Base-by-base conservation (phyloP, 371 early-diverging fungal genomes). In the Blyttiomyces sp. region DNA sequence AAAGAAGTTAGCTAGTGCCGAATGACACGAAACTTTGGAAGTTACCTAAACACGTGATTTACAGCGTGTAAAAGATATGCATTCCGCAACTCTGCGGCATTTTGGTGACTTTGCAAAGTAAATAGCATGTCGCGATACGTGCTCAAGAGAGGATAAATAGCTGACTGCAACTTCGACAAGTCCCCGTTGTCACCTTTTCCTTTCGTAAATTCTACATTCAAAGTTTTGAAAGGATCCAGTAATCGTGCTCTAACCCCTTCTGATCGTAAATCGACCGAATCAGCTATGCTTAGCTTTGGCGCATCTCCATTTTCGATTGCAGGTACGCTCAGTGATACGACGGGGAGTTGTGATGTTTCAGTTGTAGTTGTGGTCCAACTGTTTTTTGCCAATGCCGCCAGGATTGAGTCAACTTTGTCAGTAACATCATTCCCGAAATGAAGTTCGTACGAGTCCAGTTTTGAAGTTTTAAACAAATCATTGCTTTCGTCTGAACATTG, bases 1-100 rank as follows among this genome's bases (percentile, higher is more conserved):
- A 49, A 34, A 43, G 26, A 51, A 43, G 27, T 31, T 46, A 24
- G 43, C 54, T 59, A 16, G 16, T 43, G 50, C 49, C 17, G 51
- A 32, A 4, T 50, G 24, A 2, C 50, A n/a, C 43, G 52, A 5
- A 13, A 55, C 48, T 7, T 57, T 6, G 31, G 4, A 21, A 54
- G n/a, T n/a, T 83, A 86, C 85, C 91, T 93, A 64, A 81, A 75
- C 16, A 96, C 82, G 59, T 97, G 96, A 70, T 95, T 96, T 60
- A 94, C 63, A 1, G 87, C 88, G 64, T 97, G 98, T 31, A 96
- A 75, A 17, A 76, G 75, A 63, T 93, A 91, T 0, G 83, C 58
- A 9, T 82, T 82, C 44, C 89, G 83, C 4, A 94, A 73, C 58
- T 86, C 87, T 39, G 76, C 73, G 4, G 86, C 80, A 53, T 84